A percentile compares a stretch with the other conserved stretches of the same genome.
These are phyloP conservation scores for Fallopia convolvulus DNA, from an alignment of 148 eudicot species.

Conservation along the genomic window DNA sequence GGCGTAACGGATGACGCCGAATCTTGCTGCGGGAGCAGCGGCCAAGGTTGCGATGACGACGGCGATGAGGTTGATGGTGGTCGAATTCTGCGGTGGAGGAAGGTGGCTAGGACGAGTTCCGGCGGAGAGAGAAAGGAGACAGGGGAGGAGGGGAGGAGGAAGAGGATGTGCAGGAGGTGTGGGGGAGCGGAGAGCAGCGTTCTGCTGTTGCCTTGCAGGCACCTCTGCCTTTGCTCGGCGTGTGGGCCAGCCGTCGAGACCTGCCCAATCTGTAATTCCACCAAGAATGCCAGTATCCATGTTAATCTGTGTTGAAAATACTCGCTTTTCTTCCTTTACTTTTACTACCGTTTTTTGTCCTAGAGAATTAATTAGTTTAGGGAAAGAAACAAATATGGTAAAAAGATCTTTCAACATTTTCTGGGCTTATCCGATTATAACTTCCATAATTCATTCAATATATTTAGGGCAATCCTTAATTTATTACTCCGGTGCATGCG, in stretches of 20 bases:
- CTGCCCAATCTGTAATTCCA: slow-evolving; percentile 64
- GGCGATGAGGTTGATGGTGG: neutral
- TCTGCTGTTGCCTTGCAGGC: slow-evolving; percentile 74
- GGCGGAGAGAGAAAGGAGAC: neutral
- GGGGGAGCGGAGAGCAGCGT: slow-evolving; percentile 61
- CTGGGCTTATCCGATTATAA: neutral
- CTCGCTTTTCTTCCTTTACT: neutral
- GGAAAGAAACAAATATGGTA: neutral
- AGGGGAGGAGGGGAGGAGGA: neutral
- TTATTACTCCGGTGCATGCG: neutral
- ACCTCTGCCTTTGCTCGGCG: slow-evolving; percentile 60
- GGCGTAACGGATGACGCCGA: slow-evolving; percentile 36
- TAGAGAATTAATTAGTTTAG: neutral
- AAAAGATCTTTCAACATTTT: neutral
- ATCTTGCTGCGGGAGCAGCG: slow-evolving; percentile 72
- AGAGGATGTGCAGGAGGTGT: slow-evolving; percentile 51
- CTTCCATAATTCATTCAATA: neutral
- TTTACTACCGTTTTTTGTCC: neutral
- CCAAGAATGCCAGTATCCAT: slow-evolving; percentile 52
- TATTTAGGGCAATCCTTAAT: neutral
- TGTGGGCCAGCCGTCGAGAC: slow-evolving; percentile 55
- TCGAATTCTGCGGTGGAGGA: slow-evolving; percentile 1
- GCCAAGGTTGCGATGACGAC: slow-evolving; percentile 2
- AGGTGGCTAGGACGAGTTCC: neutral
- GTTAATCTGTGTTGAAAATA: slow-evolving; percentile 44